phyloP scores from a whole-genome alignment of 495 filamentous ascomycete species.

The Xanthoparmelia taractica region DNA sequence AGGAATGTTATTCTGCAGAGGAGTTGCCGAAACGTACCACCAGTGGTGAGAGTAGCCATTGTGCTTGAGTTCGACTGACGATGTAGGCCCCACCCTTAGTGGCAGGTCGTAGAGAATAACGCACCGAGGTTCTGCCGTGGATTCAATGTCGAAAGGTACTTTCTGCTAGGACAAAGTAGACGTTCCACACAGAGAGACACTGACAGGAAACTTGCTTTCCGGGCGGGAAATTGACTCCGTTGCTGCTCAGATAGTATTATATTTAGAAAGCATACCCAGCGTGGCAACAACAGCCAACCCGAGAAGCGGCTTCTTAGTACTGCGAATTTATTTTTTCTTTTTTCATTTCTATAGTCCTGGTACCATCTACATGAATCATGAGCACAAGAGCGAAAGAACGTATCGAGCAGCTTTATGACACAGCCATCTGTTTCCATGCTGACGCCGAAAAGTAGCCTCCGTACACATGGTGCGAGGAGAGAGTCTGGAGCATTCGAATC shows the following conservation, averaged over 20 bases:
- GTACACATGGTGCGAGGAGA: not conserved
- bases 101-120: not conserved
- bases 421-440: constrained; percentile 3
- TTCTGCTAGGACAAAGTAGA: not conserved
- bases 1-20: not conserved
- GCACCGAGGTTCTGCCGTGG: constrained; percentile 5
- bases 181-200: too few relatives aligned
- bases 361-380: constrained; percentile 16
- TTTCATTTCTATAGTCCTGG: constrained; percentile 15
- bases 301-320: constrained; percentile 1
- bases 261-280: not conserved
- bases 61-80: not conserved
- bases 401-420: constrained; percentile 1
- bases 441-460: not conserved
- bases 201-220: too few relatives aligned
- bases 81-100: not conserved
- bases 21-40: not conserved
- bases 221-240: not conserved
- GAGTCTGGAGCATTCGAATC: not conserved
- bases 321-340: not conserved
- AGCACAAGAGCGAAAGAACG: constrained; percentile 9
- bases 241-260: not conserved
- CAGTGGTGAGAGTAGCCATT: not conserved
- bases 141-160: not conserved
- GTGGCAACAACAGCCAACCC: not conserved